Evolutionary conservation across 768 basidiomycete genomes (phyloP), one percentile per base, ranked within the genome.

Genomic region (Suillus cothurnatus): DNA sequence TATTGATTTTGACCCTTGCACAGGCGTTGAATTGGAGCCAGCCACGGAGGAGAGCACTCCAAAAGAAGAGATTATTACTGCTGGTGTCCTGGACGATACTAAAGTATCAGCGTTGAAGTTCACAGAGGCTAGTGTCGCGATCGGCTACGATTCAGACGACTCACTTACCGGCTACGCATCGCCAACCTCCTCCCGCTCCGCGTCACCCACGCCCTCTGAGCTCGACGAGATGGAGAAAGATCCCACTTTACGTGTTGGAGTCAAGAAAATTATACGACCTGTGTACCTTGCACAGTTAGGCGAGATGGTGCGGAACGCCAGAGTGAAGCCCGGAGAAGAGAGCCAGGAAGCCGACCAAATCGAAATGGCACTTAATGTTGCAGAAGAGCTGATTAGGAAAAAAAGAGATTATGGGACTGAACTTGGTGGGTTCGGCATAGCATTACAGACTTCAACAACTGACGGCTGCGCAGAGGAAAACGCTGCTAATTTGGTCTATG

Each of bases 281-380:
- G 93, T 99, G 11, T 99, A 98, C 75, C 86, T 99, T 15, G 85
- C 85, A 9, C 95, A 98, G 72, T 81, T 99, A 6, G 88, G 88
- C 5, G 86, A 87, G 58, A 79, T 97, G 70, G 78, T 99, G n/a
- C 85, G 90, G 39, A 83, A 83, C 21, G 84, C 82, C n/a, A 80
- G 81, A 3, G 71, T 82, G 50, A 78, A 82, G 64, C 76, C 81
- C 38, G 82, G 83, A 23, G 82, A 89, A 60, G 86, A 85, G 45
- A 81, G 84, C 14, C 84, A 87, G 43, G 87, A 92, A 66, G 92
- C 89, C 0, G 89, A 94, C 63, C 87, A 83, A 71, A 79, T 94
- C 11, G 92, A 96, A 72, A 86, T 95, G 79, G 96, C 88, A 2
- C 78, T 99, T 34, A 83, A 84, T 62, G 83, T 83, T 67, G 97